Conservation (phyloP, 2,329 filamentous ascomycete species). For the Hortaea werneckii region DNA sequence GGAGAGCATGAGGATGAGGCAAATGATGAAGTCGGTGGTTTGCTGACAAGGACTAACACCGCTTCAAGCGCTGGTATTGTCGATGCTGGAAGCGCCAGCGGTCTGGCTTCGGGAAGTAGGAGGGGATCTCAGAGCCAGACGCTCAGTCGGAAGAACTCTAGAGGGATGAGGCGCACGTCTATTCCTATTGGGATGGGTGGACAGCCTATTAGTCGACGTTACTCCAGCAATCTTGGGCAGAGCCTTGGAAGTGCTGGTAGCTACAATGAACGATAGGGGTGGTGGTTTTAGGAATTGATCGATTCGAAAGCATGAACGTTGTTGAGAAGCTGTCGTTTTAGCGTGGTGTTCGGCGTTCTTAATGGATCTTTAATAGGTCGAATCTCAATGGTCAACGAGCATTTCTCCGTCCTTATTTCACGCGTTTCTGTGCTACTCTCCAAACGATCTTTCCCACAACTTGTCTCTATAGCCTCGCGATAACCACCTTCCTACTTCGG, state of each 20-base stretch:
- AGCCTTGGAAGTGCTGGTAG: conserved; percentile 23
- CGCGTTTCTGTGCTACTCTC: too few relatives aligned
- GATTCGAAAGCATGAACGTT: too few relatives aligned
- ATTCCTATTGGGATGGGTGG: conserved; percentile 37
- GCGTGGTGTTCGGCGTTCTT: too few relatives aligned
- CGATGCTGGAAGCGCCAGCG: conserved; percentile 12
- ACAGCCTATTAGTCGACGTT: conserved; percentile 31
- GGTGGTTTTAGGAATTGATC: too few relatives aligned
- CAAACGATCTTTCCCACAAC: too few relatives aligned
- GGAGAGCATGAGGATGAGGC: conserved; percentile 26
- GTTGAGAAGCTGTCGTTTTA: too few relatives aligned
- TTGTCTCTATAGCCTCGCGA: too few relatives aligned
- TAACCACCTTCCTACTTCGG: too few relatives aligned
- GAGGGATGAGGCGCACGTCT: conserved; percentile 29
- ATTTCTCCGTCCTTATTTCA: too few relatives aligned
- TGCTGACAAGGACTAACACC: conserved; percentile 26
- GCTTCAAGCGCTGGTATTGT: conserved; percentile 16
- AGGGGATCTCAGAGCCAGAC: conserved; percentile 6
- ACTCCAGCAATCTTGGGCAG: conserved; percentile 37
- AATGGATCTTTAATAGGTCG: too few relatives aligned
- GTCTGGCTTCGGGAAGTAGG: conserved; percentile 6
- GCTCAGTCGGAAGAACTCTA: conserved; percentile 16
- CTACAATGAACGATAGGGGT: conserved; percentile 3
- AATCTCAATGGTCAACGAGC: too few relatives aligned
- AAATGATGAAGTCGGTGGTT: conserved; percentile 26